Conservation (phyloP, 2,329 filamentous ascomycete species). For the Beauveria rudraprayagi region DNA sequence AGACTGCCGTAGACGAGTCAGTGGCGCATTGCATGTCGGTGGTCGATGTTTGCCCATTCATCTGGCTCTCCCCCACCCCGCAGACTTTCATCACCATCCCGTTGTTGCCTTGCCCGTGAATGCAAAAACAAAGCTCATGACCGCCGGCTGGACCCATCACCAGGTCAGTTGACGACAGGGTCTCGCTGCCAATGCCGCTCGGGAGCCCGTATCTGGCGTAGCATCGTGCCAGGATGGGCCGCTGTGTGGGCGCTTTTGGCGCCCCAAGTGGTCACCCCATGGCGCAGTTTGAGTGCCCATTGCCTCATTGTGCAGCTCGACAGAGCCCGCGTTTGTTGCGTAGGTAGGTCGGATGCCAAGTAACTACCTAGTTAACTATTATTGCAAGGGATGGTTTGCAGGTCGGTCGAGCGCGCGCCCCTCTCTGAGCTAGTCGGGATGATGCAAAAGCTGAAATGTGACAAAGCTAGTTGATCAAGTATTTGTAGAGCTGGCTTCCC, state of each 20-base stretch:
- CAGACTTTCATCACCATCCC: too few species aligned
- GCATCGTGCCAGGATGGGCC: slow-evolving; percentile 1
- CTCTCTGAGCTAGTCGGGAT: neutral
- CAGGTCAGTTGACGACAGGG: slow-evolving; percentile 7
- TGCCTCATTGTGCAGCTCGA: slow-evolving; percentile 9
- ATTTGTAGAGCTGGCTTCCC: slow-evolving; percentile 6
- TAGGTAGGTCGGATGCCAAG: too few species aligned
- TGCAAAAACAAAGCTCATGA: neutral
- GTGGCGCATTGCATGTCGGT: too few species aligned
- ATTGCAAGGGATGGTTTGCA: neutral
- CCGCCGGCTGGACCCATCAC: neutral
- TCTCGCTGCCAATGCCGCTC: neutral
- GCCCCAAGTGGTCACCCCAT: neutral
- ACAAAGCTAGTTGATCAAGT: neutral
- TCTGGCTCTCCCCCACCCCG: too few species aligned
- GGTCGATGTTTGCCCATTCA: too few species aligned
- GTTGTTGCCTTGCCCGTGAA: too few species aligned
- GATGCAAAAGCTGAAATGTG: neutral
- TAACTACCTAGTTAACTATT: too few species aligned
- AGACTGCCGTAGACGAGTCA: neutral
- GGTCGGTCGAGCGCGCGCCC: neutral
- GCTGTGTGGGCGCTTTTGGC: neutral
- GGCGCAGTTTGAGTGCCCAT: neutral
- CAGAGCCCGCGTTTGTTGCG: neutral
- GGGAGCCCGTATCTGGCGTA: slow-evolving; percentile 2